Percentiles rank a stretch among this genome's conserved stretches.
These are phyloP conservation scores for Leccinum subrobustum DNA, from an alignment of 1,284 basidiomycete genomes.

Conservation along the genomic window DNA sequence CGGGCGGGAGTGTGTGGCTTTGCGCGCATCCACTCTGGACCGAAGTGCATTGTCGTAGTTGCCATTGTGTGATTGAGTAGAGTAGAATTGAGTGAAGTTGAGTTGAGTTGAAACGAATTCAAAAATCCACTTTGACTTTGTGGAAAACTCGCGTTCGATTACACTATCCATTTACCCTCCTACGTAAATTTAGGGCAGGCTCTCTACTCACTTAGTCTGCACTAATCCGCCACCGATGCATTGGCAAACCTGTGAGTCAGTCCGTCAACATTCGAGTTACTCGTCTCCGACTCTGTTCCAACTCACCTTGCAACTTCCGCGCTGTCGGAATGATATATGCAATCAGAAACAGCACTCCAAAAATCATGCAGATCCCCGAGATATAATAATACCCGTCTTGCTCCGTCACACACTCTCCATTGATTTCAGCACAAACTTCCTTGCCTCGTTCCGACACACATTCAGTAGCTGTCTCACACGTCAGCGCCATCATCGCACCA, in stretches of 20 bases:
- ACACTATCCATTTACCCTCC: slow-evolving; percentile 11
- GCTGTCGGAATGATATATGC: slow-evolving; percentile 85
- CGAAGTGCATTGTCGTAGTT: slow-evolving; percentile 78
- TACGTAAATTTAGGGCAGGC: slow-evolving; percentile 34
- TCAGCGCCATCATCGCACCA: slow-evolving; percentile 6
- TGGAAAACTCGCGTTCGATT: slow-evolving; percentile 29
- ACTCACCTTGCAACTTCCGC: slow-evolving; percentile 80
- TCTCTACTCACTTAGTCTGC: slow-evolving; percentile 20
- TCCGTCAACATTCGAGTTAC: slow-evolving; percentile 5
- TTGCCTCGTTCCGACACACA: slow-evolving; percentile 92
- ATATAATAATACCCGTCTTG: slow-evolving; percentile 94
- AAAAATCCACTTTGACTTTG: slow-evolving; percentile 14
- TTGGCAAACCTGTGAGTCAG: slow-evolving; percentile 36
- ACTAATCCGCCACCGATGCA: slow-evolving; percentile 33
- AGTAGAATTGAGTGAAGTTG: no score
- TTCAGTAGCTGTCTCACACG: slow-evolving; percentile 57
- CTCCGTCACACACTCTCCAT: slow-evolving; percentile 80
- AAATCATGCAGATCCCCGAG: slow-evolving; percentile 72
- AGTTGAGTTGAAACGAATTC: slow-evolving; percentile 2
- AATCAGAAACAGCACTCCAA: slow-evolving; percentile 74
- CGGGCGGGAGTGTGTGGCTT: slow-evolving; percentile 61
- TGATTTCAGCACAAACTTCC: slow-evolving; percentile 69
- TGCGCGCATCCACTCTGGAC: slow-evolving; percentile 86
- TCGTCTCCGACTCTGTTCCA: background rate
- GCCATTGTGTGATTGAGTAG: slow-evolving; percentile 46